Evolutionary conservation across 306 rosid genomes (phyloP).

Genomic region (Sicyos edulis): DNA sequence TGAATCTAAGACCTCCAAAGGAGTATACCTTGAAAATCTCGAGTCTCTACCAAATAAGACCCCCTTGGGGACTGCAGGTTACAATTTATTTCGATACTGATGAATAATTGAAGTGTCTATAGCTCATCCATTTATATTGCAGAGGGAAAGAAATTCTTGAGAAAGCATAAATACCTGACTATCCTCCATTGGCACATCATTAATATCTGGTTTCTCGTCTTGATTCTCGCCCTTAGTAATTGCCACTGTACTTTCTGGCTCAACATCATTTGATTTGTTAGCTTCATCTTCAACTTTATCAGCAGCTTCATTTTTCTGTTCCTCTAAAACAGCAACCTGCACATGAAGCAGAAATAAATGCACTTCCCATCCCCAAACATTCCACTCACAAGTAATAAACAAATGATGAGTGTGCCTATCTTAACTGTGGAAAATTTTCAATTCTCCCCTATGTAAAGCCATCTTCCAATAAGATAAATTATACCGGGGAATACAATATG

Average conservation of each 20-base stretch:
- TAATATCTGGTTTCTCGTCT: conserved; percentile 87
- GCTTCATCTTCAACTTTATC: conserved; percentile 54
- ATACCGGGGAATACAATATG: not conserved
- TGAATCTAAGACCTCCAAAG: no score
- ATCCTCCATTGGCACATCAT: conserved; percentile 84
- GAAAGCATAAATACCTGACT: conserved; percentile 47
- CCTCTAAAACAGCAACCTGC: conserved; percentile 90
- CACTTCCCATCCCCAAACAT: not conserved
- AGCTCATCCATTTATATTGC: not conserved
- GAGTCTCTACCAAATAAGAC: no score
- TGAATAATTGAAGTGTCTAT: no score
- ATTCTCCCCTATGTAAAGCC: not conserved
- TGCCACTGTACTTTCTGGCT: conserved; percentile 34
- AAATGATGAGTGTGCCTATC: no score
- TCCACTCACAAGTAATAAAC: not conserved
- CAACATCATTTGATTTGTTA: conserved; percentile 40
- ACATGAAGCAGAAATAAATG: conserved; percentile 13
- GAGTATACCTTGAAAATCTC: no score
- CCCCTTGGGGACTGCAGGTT: no score
- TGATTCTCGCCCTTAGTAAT: conserved; percentile 38
- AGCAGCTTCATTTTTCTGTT: conserved; percentile 55
- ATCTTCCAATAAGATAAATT: no score
- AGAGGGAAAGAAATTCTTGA: not conserved
- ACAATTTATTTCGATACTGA: no score
- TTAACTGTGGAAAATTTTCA: not conserved